Evolutionary conservation across 2,329 filamentous ascomycete species (phyloP).

Genomic region (Sporothrix mexicana): DNA sequence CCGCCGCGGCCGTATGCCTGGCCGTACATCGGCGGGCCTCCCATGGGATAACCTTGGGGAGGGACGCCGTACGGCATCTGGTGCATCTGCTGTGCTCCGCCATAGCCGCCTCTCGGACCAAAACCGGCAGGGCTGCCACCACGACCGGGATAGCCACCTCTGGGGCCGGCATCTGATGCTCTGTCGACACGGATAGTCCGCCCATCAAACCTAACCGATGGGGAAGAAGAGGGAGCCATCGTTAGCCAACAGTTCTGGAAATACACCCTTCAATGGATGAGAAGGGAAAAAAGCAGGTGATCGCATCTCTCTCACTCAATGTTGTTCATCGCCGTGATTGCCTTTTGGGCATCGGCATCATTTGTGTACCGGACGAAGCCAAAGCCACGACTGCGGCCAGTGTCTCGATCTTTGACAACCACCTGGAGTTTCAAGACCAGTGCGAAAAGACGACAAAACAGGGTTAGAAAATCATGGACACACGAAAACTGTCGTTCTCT

Average conservation of each 20-base stretch:
- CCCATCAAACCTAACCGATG: slow-evolving; percentile 77
- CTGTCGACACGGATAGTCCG: slow-evolving; percentile 95
- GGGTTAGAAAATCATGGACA: slow-evolving; percentile 30
- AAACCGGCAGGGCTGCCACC: slow-evolving; percentile 45
- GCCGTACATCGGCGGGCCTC: slow-evolving; percentile 47
- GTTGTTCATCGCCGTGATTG: slow-evolving; percentile 83
- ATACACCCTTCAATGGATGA: neutral
- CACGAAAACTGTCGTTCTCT: neutral
- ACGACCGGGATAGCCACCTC: slow-evolving; percentile 58
- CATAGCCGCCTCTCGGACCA: slow-evolving; percentile 45
- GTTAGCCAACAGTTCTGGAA: neutral
- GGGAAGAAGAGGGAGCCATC: neutral
- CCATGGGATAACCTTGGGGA: slow-evolving; percentile 48
- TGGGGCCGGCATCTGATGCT: slow-evolving; percentile 78
- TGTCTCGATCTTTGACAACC: slow-evolving; percentile 97
- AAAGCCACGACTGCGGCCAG: slow-evolving; percentile 94
- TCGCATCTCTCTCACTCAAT: slow-evolving; percentile 70
- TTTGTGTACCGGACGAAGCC: slow-evolving; percentile 90
- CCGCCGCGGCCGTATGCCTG: slow-evolving; percentile 53
- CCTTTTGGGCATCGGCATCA: slow-evolving; percentile 76
- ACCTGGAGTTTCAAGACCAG: slow-evolving; percentile 61
- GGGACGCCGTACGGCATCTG: slow-evolving; percentile 46
- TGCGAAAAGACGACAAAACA: slow-evolving; percentile 2
- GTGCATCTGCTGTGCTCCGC: slow-evolving; percentile 44
- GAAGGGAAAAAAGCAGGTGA: slow-evolving; percentile 13